These are phyloP conservation scores for Ogataea hybrid DNA, from an alignment of 1,139 yeast species.

Conservation along the genomic window DNA sequence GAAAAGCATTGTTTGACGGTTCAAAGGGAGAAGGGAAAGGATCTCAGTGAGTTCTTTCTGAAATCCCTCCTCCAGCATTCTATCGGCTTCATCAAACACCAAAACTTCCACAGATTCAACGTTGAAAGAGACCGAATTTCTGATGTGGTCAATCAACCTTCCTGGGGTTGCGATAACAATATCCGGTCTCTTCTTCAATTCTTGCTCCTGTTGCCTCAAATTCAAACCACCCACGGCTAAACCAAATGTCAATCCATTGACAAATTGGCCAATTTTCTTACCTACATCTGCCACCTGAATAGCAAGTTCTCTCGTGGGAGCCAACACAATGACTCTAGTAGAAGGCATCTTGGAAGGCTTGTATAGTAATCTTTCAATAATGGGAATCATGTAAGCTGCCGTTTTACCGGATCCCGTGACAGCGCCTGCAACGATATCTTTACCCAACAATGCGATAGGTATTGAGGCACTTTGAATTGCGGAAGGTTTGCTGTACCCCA, in stretches of 20 bases:
- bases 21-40: constrained; percentile 77
- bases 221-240: constrained; percentile 98
- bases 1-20: constrained; percentile 89
- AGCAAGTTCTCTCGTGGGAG: constrained; percentile 98
- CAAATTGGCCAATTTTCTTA: constrained; percentile 73
- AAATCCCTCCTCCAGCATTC: constrained; percentile 99
- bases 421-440: constrained; percentile 98
- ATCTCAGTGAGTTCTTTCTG: constrained; percentile 92
- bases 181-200: constrained; percentile 88
- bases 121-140: constrained; percentile 90
- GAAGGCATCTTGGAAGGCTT: constrained; percentile 84
- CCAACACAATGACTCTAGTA: constrained; percentile 83
- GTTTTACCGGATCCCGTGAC: constrained; percentile 99
- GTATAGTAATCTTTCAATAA: constrained; percentile 84
- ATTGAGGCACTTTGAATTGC: constrained; percentile 93
- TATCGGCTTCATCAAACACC: constrained; percentile 96
- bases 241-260: constrained; percentile 76
- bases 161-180: constrained; percentile 96
- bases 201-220: constrained; percentile 92
- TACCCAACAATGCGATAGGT: constrained; percentile 90
- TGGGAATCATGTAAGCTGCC: constrained; percentile 96
- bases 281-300: constrained; percentile 96
- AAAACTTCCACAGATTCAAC: constrained; percentile 90
- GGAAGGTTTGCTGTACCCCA: constrained; percentile 84
- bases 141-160: constrained; percentile 92